These are phyloP conservation scores for Citrus australasica DNA, from an alignment of 345 rosid genomes.

Conservation along the genomic window DNA sequence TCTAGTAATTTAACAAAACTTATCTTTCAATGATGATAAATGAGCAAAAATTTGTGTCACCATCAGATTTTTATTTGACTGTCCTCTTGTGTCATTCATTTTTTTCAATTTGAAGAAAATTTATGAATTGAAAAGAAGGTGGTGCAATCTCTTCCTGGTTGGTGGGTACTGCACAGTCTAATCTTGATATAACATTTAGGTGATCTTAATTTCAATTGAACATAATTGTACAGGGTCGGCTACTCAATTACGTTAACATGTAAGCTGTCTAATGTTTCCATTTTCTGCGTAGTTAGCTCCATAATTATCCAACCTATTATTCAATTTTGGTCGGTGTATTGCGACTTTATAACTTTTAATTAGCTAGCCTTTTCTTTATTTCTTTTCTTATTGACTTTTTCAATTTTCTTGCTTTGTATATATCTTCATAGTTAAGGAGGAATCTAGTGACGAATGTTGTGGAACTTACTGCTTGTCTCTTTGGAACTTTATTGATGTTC, in stretches of 20 bases:
- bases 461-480: conserved; percentile 13
- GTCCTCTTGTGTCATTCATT: not conserved
- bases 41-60: not conserved
- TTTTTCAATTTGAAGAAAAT: not conserved
- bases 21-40: not conserved
- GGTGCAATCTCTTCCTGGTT: not conserved
- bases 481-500: conserved; percentile 5
- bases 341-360: not conserved
- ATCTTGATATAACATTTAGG: not conserved
- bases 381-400: conserved; percentile 17
- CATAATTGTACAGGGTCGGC: not conserved
- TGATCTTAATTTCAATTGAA: not conserved
- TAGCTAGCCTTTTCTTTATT: conserved; percentile 10
- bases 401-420: not conserved
- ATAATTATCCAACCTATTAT: conserved; percentile 11
- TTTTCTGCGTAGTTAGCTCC: conserved; percentile 1
- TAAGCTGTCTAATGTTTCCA: conserved; percentile 8
- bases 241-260: not conserved
- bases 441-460: conserved; percentile 22
- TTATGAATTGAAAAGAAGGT: not conserved
- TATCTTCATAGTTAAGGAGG: conserved; percentile 9
- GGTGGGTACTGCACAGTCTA: not conserved
- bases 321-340: conserved; percentile 29
- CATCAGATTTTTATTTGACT: too few species aligned
- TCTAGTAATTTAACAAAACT: not conserved